Conservation (phyloP, 202 grass and related monocot genomes). For the Zizania palustris region DNA sequence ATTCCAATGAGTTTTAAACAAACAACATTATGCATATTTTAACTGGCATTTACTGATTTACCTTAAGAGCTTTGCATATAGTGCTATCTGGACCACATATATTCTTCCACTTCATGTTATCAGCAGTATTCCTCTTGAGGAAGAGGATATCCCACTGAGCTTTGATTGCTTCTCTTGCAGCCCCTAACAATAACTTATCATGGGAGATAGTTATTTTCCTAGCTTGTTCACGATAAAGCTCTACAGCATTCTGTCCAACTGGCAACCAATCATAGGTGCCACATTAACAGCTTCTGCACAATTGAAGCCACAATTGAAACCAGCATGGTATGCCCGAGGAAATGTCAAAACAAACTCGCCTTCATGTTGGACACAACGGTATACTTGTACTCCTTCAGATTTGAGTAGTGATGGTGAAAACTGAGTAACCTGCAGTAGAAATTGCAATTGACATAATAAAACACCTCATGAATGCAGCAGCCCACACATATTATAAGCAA, state of each 20-base stretch:
- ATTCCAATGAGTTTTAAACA: slow-evolving; percentile 24
- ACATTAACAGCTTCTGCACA: slow-evolving; percentile 99
- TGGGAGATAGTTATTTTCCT: slow-evolving; percentile 90
- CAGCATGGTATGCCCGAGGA: slow-evolving; percentile 85
- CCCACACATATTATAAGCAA: neutral
- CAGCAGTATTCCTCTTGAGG: slow-evolving; percentile 66
- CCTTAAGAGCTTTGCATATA: slow-evolving; percentile 79
- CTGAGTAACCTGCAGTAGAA: slow-evolving; percentile 73
- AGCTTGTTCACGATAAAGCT: slow-evolving; percentile 79
- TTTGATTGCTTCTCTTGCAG: slow-evolving; percentile 84
- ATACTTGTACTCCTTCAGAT: slow-evolving; percentile 81
- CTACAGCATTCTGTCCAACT: slow-evolving; percentile 86
- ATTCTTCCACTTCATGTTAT: slow-evolving; percentile 84
- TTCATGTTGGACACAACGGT: slow-evolving; percentile 73
- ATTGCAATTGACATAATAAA: slow-evolving; percentile 25
- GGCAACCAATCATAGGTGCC: slow-evolving; percentile 93
- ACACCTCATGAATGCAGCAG: neutral
- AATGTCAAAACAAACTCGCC: slow-evolving; percentile 93
- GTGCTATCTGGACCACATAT: slow-evolving; percentile 71
- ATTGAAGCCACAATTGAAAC: slow-evolving; percentile 94
- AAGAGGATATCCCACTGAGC: slow-evolving; percentile 93
- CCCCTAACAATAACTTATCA: slow-evolving; percentile 86
- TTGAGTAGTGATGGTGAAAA: slow-evolving; percentile 83
- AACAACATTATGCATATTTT: slow-evolving; percentile 26
- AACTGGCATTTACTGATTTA: slow-evolving; percentile 54